Conservation (phyloP, 2,329 filamentous ascomycete genomes). For the Fusarium circinatum region DNA sequence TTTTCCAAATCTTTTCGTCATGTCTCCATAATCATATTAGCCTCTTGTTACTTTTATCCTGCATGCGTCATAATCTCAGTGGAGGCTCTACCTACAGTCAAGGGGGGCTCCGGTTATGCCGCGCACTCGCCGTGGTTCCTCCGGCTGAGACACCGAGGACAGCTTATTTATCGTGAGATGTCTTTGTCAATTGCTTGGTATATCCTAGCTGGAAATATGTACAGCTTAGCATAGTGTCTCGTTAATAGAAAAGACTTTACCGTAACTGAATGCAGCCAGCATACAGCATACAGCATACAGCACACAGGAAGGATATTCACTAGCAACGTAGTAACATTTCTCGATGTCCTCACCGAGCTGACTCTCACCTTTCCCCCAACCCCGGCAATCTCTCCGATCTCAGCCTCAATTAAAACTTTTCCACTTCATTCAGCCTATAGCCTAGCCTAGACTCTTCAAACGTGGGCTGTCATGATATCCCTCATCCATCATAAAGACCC, state of each 20-base stretch:
- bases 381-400: background rate
- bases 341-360: background rate
- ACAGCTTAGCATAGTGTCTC: background rate
- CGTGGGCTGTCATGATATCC: background rate
- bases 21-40: slow-evolving; percentile 35
- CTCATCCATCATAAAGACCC: background rate
- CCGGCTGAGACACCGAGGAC: slow-evolving; percentile 15
- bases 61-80: slow-evolving; percentile 16
- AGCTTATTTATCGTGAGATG: background rate
- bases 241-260: background rate
- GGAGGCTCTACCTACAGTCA: background rate
- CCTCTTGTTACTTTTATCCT: background rate
- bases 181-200: background rate
- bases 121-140: slow-evolving; percentile 21
- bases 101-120: slow-evolving; percentile 9
- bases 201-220: background rate
- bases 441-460: background rate
- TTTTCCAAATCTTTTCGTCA: slow-evolving; percentile 26
- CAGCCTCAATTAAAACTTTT: background rate
- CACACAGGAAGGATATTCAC: background rate
- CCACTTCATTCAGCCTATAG: background rate
- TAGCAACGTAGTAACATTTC: background rate
- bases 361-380: background rate
- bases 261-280: no score
- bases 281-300: background rate